These are phyloP conservation scores for Botryotinia globosa DNA, from an alignment of 2,329 filamentous ascomycete species.

Conservation along the genomic window DNA sequence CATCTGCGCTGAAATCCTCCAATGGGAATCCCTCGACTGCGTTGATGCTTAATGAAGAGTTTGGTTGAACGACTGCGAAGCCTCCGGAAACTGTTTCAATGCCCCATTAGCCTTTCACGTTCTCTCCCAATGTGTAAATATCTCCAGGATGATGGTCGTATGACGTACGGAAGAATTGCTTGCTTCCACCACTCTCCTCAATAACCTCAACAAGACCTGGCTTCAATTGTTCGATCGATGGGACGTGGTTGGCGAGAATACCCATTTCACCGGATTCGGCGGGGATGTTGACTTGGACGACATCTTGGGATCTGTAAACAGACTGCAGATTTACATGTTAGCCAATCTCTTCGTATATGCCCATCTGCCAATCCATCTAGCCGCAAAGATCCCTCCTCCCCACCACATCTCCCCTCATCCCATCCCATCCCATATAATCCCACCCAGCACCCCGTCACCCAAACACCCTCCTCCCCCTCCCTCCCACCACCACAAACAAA, in stretches of 20 bases:
- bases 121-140: not conserved
- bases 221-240: conserved; percentile 98
- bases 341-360: conserved; percentile 10
- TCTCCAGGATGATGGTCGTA: not conserved
- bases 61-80: conserved; percentile 94
- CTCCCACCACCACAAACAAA: conserved; percentile 2
- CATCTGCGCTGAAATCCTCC: conserved; percentile 93
- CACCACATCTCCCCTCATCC: not conserved
- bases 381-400: not conserved
- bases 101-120: not conserved
- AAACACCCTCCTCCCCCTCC: not conserved
- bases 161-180: conserved; percentile 96
- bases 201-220: conserved; percentile 92
- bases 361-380: conserved; percentile 5
- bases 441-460: conserved; percentile 2
- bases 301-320: conserved; percentile 65
- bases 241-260: conserved; percentile 98
- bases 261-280: conserved; percentile 99
- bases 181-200: conserved; percentile 83
- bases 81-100: conserved; percentile 76
- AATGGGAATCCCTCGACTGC: conserved; percentile 92
- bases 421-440: not conserved
- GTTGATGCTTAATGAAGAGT: conserved; percentile 95
- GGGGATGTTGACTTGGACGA: conserved; percentile 97
- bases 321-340: conserved; percentile 53